These are phyloP conservation scores for Dothideomycetidae sp. DNA, from an alignment of 2,329 filamentous ascomycete species.

Conservation along the genomic window DNA sequence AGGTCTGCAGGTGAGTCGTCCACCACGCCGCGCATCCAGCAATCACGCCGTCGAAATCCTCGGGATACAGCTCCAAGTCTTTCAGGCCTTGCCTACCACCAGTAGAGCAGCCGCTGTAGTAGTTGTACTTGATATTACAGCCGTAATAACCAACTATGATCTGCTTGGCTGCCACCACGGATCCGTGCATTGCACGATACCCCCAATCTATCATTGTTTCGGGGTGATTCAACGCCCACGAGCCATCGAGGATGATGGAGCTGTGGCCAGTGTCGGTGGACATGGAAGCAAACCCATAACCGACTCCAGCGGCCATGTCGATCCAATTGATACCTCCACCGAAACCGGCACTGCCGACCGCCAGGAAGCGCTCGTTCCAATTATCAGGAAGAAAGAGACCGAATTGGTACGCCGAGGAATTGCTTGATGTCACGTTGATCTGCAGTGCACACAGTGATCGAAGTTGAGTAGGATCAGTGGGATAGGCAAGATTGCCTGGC, in stretches of 20 bases:
- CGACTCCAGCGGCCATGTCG: slow-evolving; percentile 30
- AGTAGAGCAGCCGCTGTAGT: slow-evolving; percentile 45
- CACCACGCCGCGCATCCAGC: slow-evolving; percentile 41
- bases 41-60: slow-evolving; percentile 44
- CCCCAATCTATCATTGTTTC: slow-evolving; percentile 27
- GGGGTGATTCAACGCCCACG: slow-evolving; percentile 27
- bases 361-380: slow-evolving; percentile 23
- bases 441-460: slow-evolving; percentile 20
- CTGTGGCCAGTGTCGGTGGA: slow-evolving; percentile 35
- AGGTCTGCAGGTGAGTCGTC: slow-evolving; percentile 33
- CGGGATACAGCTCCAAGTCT: slow-evolving; percentile 38
- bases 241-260: slow-evolving; percentile 20
- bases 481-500: slow-evolving; percentile 26
- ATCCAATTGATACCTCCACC: slow-evolving; percentile 34
- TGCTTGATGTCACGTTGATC: slow-evolving; percentile 19
- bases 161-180: slow-evolving; percentile 34
- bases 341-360: slow-evolving; percentile 34
- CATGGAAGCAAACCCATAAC: slow-evolving; percentile 31
- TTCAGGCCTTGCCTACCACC: slow-evolving; percentile 46
- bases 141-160: slow-evolving; percentile 37
- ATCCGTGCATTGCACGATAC: slow-evolving; percentile 33
- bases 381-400: slow-evolving; percentile 21
- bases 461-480: slow-evolving; percentile 24
- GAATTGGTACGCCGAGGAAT: slow-evolving; percentile 19
- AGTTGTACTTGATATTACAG: slow-evolving; percentile 31